These are phyloP conservation scores for Ettlia oleoabundans DNA, from an alignment of 139 green algal species.

Conservation along the genomic window DNA sequence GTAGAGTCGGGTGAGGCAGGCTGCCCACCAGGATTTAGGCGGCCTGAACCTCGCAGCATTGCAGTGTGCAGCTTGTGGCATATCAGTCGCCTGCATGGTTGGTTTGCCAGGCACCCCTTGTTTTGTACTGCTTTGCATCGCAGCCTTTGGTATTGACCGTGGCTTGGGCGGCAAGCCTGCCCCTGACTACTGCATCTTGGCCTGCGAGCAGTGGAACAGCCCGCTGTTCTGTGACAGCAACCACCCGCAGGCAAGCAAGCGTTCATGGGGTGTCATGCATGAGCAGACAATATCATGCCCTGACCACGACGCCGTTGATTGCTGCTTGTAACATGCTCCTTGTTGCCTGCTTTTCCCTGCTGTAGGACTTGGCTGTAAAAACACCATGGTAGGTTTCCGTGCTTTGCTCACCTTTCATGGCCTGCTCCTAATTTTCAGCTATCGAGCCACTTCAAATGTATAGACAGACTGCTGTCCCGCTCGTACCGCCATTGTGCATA, in stretches of 20 bases:
- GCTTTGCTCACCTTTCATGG: too few relatives aligned
- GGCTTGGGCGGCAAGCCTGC: constrained; percentile 69
- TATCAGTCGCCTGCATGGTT: background rate
- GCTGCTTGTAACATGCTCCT: background rate
- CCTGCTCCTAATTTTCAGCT: too few relatives aligned
- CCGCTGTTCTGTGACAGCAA: constrained; percentile 87
- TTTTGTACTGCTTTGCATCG: too few relatives aligned
- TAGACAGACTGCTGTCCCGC: too few relatives aligned
- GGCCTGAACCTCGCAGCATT: too few relatives aligned
- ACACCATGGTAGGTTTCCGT: too few relatives aligned
- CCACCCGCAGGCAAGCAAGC: constrained; percentile 66
- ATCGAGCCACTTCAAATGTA: too few relatives aligned
- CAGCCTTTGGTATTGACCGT: constrained; percentile 70
- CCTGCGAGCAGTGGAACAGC: constrained; percentile 88
- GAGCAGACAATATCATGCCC: background rate
- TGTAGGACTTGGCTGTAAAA: constrained; percentile 54
- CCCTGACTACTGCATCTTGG: constrained; percentile 62
- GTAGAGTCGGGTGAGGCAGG: constrained; percentile 56
- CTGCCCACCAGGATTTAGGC: too few relatives aligned
- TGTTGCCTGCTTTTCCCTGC: too few relatives aligned
- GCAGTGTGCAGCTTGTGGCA: background rate
- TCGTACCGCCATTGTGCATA: too few relatives aligned
- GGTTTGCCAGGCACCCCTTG: too few relatives aligned
- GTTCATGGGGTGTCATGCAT: too few relatives aligned
- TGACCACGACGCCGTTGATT: background rate